Percentiles rank a stretch among this genome's conserved stretches.
phyloP scores from a whole-genome alignment of 805 yeast genomes.

The Torulaspora microellipsoides region DNA sequence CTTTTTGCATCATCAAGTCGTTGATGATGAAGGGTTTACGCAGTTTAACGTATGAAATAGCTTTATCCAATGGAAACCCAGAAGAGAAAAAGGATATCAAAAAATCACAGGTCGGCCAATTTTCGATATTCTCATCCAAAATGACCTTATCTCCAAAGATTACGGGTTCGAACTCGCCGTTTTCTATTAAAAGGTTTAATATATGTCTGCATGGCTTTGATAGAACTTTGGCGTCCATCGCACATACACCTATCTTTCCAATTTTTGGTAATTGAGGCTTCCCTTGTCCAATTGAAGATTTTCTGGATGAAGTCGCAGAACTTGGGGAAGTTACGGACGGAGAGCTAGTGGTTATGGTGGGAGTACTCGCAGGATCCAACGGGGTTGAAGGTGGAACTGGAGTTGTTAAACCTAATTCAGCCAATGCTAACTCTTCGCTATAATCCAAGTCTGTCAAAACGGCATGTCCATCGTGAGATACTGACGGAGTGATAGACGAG shows the following conservation, averaged over 20 bases:
- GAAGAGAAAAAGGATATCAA: constrained; percentile 88
- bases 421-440: constrained; percentile 4
- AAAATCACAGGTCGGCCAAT: constrained; percentile 99
- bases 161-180: constrained; percentile 94
- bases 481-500: constrained; percentile 4
- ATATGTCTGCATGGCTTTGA: constrained; percentile 94
- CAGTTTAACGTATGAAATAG: constrained; percentile 81
- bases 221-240: constrained; percentile 95
- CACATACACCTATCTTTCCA: constrained; percentile 97
- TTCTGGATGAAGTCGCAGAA: constrained; percentile 29
- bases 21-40: constrained; percentile 88
- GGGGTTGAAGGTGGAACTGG: constrained; percentile 3
- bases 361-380: constrained; percentile 9
- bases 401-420: constrained; percentile 7
- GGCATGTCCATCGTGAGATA: constrained; percentile 2
- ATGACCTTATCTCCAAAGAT: constrained; percentile 97
- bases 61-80: constrained; percentile 95
- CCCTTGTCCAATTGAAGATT: constrained; percentile 22
- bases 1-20: constrained; percentile 85
- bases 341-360: constrained; percentile 10
- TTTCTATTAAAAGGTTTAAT: constrained; percentile 77
- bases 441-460: constrained; percentile 4
- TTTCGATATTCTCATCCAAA: constrained; percentile 85
- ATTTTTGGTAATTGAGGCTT: constrained; percentile 55
- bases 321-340: constrained; percentile 18